Base-by-base conservation (phyloP, 768 basidiomycete genomes). In the Lentinula boryana region DNA sequence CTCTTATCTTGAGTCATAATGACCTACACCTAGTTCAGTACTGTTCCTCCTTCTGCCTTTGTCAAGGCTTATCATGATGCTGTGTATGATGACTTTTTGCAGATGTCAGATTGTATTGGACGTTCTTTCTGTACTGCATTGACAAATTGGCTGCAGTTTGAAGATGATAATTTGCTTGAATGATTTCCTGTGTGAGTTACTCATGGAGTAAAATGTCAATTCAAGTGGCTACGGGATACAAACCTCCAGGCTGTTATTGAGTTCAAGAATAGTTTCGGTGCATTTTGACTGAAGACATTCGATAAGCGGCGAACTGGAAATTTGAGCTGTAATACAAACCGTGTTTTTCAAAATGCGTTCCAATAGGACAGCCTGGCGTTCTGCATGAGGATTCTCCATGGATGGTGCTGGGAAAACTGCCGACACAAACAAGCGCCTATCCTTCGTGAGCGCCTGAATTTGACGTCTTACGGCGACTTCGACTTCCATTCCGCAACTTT, bases 371-470 rank as follows among this genome's bases (percentile, higher is more conserved):
- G 91, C 93, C 70, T 98, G 95, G 46, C 91, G 82, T 73, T 95
- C 93, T 55, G 92, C 91, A 66, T 98, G 94, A 21, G 95, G 95
- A 71, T 96, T 96, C 74, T 97, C 93, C 95, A 97, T 96, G 58
- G 33, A 43, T 62, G 55, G 36, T 38, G 13, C 7, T 8, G 51
- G 12, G 21, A 56, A 33, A 46, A 52, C 21, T 2, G n/a, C 38
- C 38, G 18, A 7, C 8, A 38, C 7, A 38, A 13, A 8, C 36
- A 38, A 13, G 36, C 36, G 36, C 36, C 13, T 38, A 38, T 38
- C 13, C 13, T 38, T 8, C 9, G 36, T 5, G 36, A 8, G 9
- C 13, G 36, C 3, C 6, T 13, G 13, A 38, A 38, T 38, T 38
- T 38, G 36, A 38, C 36, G 36, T 38, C 27, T n/a, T n/a, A 36